phyloP scores from a whole-genome alignment of 805 yeast species.

The Ogataea wickerhamii region DNA sequence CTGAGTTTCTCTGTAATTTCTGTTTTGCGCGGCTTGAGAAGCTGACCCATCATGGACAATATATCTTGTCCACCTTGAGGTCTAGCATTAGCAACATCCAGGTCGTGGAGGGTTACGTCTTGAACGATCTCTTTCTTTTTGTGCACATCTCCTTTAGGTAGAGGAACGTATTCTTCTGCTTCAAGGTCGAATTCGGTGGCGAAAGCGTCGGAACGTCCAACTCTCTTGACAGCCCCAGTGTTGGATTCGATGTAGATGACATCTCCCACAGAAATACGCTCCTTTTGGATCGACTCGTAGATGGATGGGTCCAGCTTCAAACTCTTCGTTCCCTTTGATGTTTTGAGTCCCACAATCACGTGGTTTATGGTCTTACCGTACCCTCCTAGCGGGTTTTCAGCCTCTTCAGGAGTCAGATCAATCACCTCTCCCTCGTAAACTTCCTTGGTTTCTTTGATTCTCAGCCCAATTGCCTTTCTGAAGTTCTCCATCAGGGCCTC shows the following conservation, averaged over 20 bases:
- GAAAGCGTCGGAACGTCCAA: constrained; percentile 94
- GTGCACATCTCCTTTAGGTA: constrained; percentile 98
- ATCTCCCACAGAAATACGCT: constrained; percentile 95
- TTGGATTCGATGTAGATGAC: constrained; percentile 94
- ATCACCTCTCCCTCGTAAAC: constrained; percentile 98
- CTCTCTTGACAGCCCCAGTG: constrained; percentile 86
- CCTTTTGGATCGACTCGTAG: constrained; percentile 91
- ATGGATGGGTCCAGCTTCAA: constrained; percentile 99
- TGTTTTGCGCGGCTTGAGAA: constrained; percentile 93
- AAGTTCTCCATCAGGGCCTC: constrained; percentile 96
- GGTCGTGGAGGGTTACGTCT: constrained; percentile 96
- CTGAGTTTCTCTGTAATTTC: constrained; percentile 95
- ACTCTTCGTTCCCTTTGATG: constrained; percentile 94
- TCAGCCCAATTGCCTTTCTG: constrained; percentile 91
- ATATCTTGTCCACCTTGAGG: constrained; percentile 97
- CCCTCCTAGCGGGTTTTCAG: constrained; percentile 96
- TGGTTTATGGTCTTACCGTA: constrained; percentile 60
- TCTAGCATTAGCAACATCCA: constrained; percentile 95
- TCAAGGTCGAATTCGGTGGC: constrained; percentile 98
- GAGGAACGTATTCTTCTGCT: constrained; percentile 94
- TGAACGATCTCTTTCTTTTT: constrained; percentile 93
- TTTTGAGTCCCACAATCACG: constrained; percentile 92
- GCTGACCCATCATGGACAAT: constrained; percentile 97
- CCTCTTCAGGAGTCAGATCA: constrained; percentile 76
- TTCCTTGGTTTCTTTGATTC: constrained; percentile 95